Percentiles rank a stretch among this genome's conserved stretches.
phyloP scores from a whole-genome alignment of 257 asterid species.

The Ligustrum vulgare region DNA sequence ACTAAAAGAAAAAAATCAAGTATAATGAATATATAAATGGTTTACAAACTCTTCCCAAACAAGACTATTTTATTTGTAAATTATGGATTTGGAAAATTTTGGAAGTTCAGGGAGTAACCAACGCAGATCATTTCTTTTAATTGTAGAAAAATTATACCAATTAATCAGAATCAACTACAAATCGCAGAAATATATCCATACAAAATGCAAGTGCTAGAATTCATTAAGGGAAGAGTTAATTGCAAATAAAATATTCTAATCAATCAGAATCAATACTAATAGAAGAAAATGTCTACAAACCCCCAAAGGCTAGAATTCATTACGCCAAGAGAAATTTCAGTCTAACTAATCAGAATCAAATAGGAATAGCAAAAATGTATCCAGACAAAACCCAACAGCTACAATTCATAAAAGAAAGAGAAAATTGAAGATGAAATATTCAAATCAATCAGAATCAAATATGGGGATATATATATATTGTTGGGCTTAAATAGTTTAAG shows the following conservation, averaged over 20 bases:
- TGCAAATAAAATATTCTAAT: not conserved
- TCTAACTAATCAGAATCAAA: not conserved
- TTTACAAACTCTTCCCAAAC: not conserved
- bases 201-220: not conserved
- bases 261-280: no score
- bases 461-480: no score
- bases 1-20: constrained; percentile 9
- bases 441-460: not conserved
- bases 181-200: not conserved
- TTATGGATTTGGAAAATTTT: not conserved
- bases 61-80: not conserved
- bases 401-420: not conserved
- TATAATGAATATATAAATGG: not conserved
- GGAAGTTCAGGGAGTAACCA: not conserved
- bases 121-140: not conserved
- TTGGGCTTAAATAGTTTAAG: no score
- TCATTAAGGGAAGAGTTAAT: not conserved
- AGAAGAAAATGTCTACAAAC: no score
- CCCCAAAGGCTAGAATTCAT: no score
- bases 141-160: not conserved
- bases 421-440: not conserved
- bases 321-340: not conserved
- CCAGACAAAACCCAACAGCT: not conserved
- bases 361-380: not conserved
- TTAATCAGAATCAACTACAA: not conserved